Evolutionary conservation across 1,284 basidiomycete genomes (phyloP), one percentile per base, ranked within the genome.

Genomic region (Naganishia cerealis): DNA sequence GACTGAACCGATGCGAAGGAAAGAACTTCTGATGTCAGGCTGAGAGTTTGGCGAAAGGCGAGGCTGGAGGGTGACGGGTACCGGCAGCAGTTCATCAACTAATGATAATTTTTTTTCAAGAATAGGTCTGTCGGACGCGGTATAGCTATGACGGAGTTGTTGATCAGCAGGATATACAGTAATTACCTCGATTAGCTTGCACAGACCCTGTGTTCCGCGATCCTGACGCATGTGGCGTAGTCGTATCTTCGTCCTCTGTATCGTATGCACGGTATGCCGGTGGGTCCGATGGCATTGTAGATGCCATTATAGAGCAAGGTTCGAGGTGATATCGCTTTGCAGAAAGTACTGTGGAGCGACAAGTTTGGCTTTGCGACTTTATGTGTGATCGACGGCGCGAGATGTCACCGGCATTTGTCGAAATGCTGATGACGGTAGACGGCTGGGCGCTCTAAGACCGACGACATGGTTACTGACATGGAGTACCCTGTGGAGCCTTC

Each of bases 1-100:
- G 46, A 79, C 65, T 3, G 75, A 72, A 4, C 67, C 72, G 9
- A 74, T 71, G 10, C 80, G 72, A 16, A 77, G 68, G 0, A 76
- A 62, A 0, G 75, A 71, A 12, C 67, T 68, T 4, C 67, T 36
- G 21, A 74, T 8, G 18, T 9, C 29, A 33, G 21, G 54, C 56
- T 52, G 65, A 29, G 21, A 56, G 46, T 33, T 21, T 13, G 29
- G 7, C n/a, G 56, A 15, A 57, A 13, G 40, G 38, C 57, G 24
- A 15, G 48, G 2, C 2, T 58, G 53, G 12, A 55, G 50, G 24
- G 54, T 62, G 15, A 62, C 70, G 9, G 72, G 71, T 18, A 70
- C 50, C 15, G 78, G 78, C 18, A 79, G 61, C 42, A 79, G 65
- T 68, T 78, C 76, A 68, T 79, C 76, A 9, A 75, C 66, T 38